Evolutionary conservation across 2,329 filamentous ascomycete species (phyloP).

Genomic region (Cercospora sp.): DNA sequence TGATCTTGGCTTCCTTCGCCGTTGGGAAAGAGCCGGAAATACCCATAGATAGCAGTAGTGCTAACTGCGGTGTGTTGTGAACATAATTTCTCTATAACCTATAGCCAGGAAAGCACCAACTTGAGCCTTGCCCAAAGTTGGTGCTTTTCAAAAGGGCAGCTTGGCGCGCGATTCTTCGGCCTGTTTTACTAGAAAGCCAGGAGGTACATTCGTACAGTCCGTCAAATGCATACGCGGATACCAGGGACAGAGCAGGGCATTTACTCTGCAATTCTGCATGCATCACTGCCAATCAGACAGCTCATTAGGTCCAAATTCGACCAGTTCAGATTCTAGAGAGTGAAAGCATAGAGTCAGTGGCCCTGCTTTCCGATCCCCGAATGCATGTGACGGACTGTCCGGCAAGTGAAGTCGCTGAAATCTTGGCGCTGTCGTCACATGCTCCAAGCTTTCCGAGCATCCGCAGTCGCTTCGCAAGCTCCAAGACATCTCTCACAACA

Average conservation of each 20-base stretch:
- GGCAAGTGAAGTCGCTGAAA: background rate
- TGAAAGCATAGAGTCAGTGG: too few relatives aligned
- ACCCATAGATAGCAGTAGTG: background rate
- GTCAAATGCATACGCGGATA: too few relatives aligned
- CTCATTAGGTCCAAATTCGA: too few relatives aligned
- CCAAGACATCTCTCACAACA: background rate
- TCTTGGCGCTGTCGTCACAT: constrained; percentile 13
- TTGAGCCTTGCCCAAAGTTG: background rate
- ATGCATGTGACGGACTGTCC: too few relatives aligned
- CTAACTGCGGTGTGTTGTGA: background rate
- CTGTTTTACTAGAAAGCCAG: background rate
- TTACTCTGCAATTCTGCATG: too few relatives aligned
- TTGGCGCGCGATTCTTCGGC: background rate
- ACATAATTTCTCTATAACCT: background rate
- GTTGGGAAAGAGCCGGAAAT: background rate
- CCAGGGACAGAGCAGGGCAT: too few relatives aligned
- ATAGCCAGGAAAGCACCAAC: background rate
- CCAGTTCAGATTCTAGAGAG: too few relatives aligned
- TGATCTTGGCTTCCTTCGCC: background rate
- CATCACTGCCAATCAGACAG: too few relatives aligned
- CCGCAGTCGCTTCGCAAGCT: constrained; percentile 3
- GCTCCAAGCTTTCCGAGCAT: constrained; percentile 8
- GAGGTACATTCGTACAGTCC: background rate
- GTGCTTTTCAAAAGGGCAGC: background rate
- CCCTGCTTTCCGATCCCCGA: too few relatives aligned